Percentiles rank a stretch among this genome's conserved stretches.
These are phyloP conservation scores for Dentipellis sp. DNA, from an alignment of 768 basidiomycete genomes.

Conservation along the genomic window DNA sequence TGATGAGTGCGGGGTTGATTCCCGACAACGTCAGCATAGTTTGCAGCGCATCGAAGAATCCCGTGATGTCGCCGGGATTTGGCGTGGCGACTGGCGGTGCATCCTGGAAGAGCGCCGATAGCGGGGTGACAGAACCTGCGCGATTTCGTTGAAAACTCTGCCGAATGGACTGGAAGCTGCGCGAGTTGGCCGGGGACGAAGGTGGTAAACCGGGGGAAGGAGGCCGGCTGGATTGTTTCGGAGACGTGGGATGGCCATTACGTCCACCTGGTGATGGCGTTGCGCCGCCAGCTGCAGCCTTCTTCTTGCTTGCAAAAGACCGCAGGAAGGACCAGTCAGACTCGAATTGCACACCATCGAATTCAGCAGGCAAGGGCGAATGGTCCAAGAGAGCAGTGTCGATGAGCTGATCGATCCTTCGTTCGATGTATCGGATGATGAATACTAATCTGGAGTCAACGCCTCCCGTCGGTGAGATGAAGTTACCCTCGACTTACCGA, in stretches of 20 bases:
- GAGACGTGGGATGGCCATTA: conserved; percentile 34
- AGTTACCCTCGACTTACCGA: conserved; percentile 44
- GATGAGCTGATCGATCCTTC: conserved; percentile 77
- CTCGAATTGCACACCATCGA: conserved; percentile 84
- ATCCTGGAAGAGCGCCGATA: conserved; percentile 43
- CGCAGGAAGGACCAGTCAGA: conserved; percentile 91
- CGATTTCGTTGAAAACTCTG: conserved; percentile 51
- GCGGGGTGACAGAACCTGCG: conserved; percentile 33
- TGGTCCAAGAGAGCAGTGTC: conserved; percentile 80
- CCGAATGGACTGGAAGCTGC: conserved; percentile 54
- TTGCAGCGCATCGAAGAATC: conserved; percentile 80
- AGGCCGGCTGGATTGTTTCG: conserved; percentile 37
- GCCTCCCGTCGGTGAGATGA: background rate
- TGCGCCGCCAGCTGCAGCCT: conserved; percentile 26
- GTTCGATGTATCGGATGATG: conserved; percentile 87
- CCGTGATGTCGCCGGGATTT: conserved; percentile 47
- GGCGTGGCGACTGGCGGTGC: conserved; percentile 31
- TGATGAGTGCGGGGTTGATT: conserved; percentile 79
- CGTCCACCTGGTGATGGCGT: conserved; percentile 19
- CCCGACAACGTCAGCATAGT: conserved; percentile 78
- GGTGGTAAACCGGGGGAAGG: conserved; percentile 40
- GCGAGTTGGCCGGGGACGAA: conserved; percentile 35
- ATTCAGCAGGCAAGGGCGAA: conserved; percentile 64
- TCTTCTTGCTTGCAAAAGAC: conserved; percentile 61
- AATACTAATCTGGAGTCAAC: conserved; percentile 51